Conservation (phyloP, 345 rosid genomes). For the Citrus hindsii region DNA sequence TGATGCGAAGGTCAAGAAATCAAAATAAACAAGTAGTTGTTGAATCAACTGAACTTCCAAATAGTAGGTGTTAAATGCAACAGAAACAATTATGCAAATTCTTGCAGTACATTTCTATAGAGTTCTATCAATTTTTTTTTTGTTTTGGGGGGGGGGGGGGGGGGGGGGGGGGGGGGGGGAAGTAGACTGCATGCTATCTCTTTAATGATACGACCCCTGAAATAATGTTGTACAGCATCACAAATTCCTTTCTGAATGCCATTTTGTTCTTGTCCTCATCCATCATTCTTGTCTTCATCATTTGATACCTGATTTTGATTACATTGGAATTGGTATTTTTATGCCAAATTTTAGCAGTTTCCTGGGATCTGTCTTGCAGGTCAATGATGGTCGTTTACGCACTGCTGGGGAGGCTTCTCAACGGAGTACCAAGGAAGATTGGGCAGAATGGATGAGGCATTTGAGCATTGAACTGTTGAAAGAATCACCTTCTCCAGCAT, state of each 20-base stretch:
- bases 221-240: background rate
- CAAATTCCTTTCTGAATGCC: background rate
- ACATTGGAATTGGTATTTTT: background rate
- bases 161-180: too few species aligned
- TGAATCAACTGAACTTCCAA: background rate
- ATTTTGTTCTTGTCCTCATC: background rate
- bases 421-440: constrained; percentile 97
- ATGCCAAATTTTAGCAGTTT: background rate
- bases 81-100: background rate
- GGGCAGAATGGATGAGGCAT: constrained; percentile 99
- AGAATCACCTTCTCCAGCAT: constrained; percentile 98
- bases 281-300: background rate
- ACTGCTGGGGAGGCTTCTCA: constrained; percentile 99
- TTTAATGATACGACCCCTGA: background rate
- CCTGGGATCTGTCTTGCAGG: constrained; percentile 35
- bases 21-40: background rate
- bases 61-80: background rate
- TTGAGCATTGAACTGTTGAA: constrained; percentile 95
- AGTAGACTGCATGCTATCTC: background rate
- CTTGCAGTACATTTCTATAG: background rate
- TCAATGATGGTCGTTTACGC: constrained; percentile 82
- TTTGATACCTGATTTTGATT: background rate
- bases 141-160: too few species aligned
- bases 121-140: background rate
- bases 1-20: background rate